phyloP scores from a whole-genome alignment of 768 basidiomycete species.

The Clavaria fumosa region DNA sequence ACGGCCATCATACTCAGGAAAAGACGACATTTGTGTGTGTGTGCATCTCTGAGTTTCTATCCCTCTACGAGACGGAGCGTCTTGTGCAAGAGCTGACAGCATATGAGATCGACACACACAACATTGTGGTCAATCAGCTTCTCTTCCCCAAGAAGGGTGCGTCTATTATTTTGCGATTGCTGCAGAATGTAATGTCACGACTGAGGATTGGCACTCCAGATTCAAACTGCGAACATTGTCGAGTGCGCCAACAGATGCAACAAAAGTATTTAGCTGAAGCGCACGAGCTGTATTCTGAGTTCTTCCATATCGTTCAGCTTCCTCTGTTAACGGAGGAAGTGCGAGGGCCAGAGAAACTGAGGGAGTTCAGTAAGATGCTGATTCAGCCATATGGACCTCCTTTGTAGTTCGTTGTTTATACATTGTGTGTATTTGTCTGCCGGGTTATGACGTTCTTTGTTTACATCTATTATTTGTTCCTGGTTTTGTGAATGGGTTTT shows the following conservation, averaged over 20 bases:
- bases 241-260: slow-evolving; percentile 92
- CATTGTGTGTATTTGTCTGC: no score
- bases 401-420: no score
- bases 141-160: slow-evolving; percentile 82
- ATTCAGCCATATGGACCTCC: slow-evolving; percentile 65
- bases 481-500: no score
- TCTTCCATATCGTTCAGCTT: slow-evolving; percentile 92
- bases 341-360: slow-evolving; percentile 84
- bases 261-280: slow-evolving; percentile 95
- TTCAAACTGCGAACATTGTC: slow-evolving; percentile 91
- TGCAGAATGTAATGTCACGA: slow-evolving; percentile 4
- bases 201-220: slow-evolving; percentile 26
- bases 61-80: slow-evolving; percentile 96
- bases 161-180: slow-evolving; percentile 14
- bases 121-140: slow-evolving; percentile 96
- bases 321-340: slow-evolving; percentile 96
- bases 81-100: slow-evolving; percentile 90
- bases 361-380: slow-evolving; percentile 86
- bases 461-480: no score
- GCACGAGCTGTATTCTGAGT: slow-evolving; percentile 93
- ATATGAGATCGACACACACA: slow-evolving; percentile 95
- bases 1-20: slow-evolving; percentile 39
- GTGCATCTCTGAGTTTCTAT: slow-evolving; percentile 96
- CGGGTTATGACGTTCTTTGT: no score
- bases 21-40: slow-evolving; percentile 99